Evolutionary conservation across 1,139 yeast species (phyloP), one percentile per base, ranked within the genome.

Genomic region (Debaryomyces sp.): DNA sequence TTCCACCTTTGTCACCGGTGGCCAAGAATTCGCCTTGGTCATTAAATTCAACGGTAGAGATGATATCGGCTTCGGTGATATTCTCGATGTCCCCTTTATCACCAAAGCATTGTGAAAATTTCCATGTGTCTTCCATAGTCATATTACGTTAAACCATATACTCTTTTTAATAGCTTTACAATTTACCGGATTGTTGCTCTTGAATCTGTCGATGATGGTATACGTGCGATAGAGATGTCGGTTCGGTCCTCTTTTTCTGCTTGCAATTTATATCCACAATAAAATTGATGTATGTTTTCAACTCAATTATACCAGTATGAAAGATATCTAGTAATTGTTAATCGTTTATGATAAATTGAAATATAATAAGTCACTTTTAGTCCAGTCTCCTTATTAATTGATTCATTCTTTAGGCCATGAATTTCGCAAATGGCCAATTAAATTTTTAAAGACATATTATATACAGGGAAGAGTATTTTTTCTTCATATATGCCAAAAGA

Each of bases 1-100:
- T 81, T 23, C 99, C 99, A 45, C 99, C 99, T 63, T 94, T 87
- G 71, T 95, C 99, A 53, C 99, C 99, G 2, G 99, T 94, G 50
- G 99, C 99, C 52, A 95, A 76, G 63, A 87, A 95, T 67, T 94
- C 90, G 44, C 99, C 99, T 13, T 95, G 84, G 63, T 87, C 89
- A 66, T 95, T 97, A 64, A 95, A 95, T 71, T 95, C 98, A 38
- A 95, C 98, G 2, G 99, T 90, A 24, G 97, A 89, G 54, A 95
- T 94, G 63, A 95, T 92, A 68, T 95, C 99, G 7, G 98, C 97
- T 67, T 94, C 99, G 4, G 98, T 94, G 61, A 92, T 89, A 63
- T 86, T 89, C 58, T 94, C 98, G 54, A 92, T 88, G 66, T 94
- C 99, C 41, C 97, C 96, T 69, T 95, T 94, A 70, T 94, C 99